A percentile compares a stretch with the other conserved stretches of the same genome.
phyloP scores from a whole-genome alignment of 1,139 yeast species.

The Sugiyamaella sp. region DNA sequence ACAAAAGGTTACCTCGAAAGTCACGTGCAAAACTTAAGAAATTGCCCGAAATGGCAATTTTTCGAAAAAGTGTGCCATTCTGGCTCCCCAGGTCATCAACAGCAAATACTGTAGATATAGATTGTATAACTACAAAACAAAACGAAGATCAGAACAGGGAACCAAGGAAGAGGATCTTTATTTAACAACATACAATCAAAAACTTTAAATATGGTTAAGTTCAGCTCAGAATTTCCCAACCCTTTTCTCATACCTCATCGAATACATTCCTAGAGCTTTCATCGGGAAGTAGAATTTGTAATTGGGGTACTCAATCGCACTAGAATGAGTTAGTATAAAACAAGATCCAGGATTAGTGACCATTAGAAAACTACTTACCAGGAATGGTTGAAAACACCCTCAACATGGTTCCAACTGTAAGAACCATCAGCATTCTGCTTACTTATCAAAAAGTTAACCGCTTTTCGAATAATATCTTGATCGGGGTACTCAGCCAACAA shows the following conservation, averaged over 20 bases:
- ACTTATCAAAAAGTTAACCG: constrained; percentile 62
- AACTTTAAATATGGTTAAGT: no score
- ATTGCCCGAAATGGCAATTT: neutral
- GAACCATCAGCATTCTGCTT: constrained; percentile 80
- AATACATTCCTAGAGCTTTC: constrained; percentile 85
- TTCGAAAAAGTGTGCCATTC: no score
- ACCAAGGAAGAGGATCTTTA: no score
- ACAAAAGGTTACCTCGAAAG: neutral
- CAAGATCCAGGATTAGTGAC: neutral
- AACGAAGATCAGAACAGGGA: no score
- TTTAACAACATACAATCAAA: no score
- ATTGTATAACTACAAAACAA: no score
- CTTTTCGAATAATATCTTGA: constrained; percentile 60
- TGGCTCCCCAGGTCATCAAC: no score
- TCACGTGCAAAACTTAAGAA: constrained; percentile 7
- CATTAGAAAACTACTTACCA: constrained; percentile 40
- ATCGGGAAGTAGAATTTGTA: constrained; percentile 89
- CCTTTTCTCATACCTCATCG: constrained; percentile 8
- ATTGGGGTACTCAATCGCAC: constrained; percentile 93
- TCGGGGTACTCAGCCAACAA: constrained; percentile 82
- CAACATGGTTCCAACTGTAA: constrained; percentile 82
- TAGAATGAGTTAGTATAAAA: constrained; percentile 12
- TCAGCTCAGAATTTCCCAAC: no score
- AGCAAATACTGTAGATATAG: no score
- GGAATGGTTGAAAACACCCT: constrained; percentile 95